Base-by-base conservation (phyloP, 1,284 basidiomycete species). In the Rhodotorula mucilaginosa region DNA sequence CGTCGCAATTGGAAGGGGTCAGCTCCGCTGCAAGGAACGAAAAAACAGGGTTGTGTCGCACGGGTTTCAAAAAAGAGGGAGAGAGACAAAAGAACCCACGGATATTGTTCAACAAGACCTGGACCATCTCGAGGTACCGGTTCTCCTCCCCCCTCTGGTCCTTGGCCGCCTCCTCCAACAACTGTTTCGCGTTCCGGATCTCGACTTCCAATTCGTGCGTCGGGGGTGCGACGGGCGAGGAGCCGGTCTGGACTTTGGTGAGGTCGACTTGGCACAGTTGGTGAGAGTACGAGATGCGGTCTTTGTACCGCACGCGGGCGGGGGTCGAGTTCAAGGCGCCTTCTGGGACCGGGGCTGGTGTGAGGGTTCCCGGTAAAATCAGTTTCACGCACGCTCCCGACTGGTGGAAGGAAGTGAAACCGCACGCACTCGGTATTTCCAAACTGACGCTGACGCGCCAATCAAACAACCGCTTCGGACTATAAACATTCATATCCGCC, bases 261-360 rank as follows among this genome's bases (percentile, higher is more conserved):
- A 99, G 85, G 82, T 99, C 96, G 74, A 99, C 90, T 76, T 86
- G 86, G 80, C 93, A 93, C 73, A 95, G 88, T 82, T 97, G 93
- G 81, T 98, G 95, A 3, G 88, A 84, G 80, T 99, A 99, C 76
- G 91, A 92, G 79, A 97, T 85, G 51, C 97, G 86, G 81, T 99
- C 93, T 83, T 97, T 99, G 82, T 86, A 86, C 72, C 92, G 87
- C 46, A 51, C 72, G 71, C 63, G 80, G 12, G 10, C 29, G 29
- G n/a, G 10, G 26, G 54, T n/a, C 19, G 49, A 73, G 46, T 76
- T 54, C 73, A 63, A 67, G 82, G 77, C 26, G 2, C 80, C 72
- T 64, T 80, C 77, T 6, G 74, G 78, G 6, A 74, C 31, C n/a
- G 69, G 66, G 3, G 73, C 76, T 81, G 74, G 71, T 47, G 2